Evolutionary conservation across 2,329 filamentous ascomycete species (phyloP).

Genomic region (Mycosphaerella sp.): DNA sequence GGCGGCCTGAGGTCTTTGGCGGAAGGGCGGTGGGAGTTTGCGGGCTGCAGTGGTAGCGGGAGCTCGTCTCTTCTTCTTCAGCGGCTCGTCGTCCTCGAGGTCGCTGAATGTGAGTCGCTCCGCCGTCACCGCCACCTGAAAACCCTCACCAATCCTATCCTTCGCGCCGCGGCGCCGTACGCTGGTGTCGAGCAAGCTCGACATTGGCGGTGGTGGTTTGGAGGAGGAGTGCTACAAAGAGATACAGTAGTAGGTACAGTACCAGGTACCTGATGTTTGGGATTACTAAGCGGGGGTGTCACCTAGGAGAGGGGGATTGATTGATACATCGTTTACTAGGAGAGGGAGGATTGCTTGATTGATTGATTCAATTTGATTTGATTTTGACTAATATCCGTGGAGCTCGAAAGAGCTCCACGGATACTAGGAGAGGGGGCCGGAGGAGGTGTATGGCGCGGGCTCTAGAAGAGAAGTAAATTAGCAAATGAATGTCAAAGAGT

Average conservation of each 20-base stretch:
- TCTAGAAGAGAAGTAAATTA: not conserved
- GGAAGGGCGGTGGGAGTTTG: conserved; percentile 40
- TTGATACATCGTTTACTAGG: too few species aligned
- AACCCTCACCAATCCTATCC: not conserved
- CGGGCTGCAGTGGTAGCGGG: conserved; percentile 45
- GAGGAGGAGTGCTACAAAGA: not conserved
- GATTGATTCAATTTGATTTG: too few species aligned
- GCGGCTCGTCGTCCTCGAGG: conserved; percentile 49
- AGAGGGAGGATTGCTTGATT: too few species aligned
- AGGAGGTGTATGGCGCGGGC: not conserved
- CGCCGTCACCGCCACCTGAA: not conserved
- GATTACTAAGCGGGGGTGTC: too few species aligned
- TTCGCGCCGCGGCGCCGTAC: conserved; percentile 2
- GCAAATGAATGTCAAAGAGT: not conserved
- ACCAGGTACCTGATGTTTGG: too few species aligned
- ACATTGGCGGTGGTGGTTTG: not conserved
- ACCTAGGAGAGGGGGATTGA: too few species aligned
- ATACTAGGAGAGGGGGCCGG: too few species aligned
- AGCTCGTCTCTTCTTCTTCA: conserved; percentile 56
- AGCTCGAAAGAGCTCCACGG: too few species aligned
- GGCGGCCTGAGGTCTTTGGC: conserved; percentile 31
- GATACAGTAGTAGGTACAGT: not conserved
- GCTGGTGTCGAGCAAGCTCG: not conserved
- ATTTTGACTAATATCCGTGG: too few species aligned
- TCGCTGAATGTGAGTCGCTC: conserved; percentile 5